Conservation (phyloP, 805 yeast species). For the Grigorovia jiainica region DNA sequence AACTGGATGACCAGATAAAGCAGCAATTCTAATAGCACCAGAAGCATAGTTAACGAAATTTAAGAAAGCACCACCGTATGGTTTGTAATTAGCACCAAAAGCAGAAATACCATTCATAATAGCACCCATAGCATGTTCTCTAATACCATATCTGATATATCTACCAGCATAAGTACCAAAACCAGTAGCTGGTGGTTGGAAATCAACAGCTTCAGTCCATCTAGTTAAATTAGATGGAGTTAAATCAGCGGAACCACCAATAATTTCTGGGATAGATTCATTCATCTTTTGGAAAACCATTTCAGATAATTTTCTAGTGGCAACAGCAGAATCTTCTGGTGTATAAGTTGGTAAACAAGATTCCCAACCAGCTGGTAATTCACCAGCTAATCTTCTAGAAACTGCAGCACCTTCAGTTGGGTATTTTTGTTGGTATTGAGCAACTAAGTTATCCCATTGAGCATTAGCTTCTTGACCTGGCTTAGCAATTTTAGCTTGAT, state of each 20-base stretch:
- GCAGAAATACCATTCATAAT: conserved; percentile 96
- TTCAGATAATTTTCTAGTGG: conserved; percentile 92
- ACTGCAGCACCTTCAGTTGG: conserved; percentile 76
- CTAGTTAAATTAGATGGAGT: conserved; percentile 95
- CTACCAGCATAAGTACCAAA: conserved; percentile 85
- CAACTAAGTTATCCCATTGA: conserved; percentile 65
- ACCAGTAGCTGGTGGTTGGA: conserved; percentile 77
- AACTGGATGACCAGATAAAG: conserved; percentile 73
- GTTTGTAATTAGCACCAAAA: conserved; percentile 72
- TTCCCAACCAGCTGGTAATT: conserved; percentile 80
- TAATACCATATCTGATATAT: conserved; percentile 94
- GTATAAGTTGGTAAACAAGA: conserved; percentile 69
- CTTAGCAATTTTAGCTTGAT: conserved; percentile 42
- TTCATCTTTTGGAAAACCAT: conserved; percentile 55
- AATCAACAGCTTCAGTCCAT: conserved; percentile 74
- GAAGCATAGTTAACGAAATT: conserved; percentile 83
- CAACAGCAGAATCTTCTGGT: conserved; percentile 71
- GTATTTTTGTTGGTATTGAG: conserved; percentile 53
- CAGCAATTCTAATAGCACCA: conserved; percentile 80
- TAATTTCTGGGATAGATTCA: conserved; percentile 68
- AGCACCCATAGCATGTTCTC: conserved; percentile 99
- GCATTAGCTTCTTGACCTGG: conserved; percentile 60
- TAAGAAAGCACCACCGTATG: conserved; percentile 96
- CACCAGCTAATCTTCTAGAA: conserved; percentile 63
- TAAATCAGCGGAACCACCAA: conserved; percentile 98